Conservation (phyloP, 495 filamentous ascomycete species). For the Acidiella bohemica region DNA sequence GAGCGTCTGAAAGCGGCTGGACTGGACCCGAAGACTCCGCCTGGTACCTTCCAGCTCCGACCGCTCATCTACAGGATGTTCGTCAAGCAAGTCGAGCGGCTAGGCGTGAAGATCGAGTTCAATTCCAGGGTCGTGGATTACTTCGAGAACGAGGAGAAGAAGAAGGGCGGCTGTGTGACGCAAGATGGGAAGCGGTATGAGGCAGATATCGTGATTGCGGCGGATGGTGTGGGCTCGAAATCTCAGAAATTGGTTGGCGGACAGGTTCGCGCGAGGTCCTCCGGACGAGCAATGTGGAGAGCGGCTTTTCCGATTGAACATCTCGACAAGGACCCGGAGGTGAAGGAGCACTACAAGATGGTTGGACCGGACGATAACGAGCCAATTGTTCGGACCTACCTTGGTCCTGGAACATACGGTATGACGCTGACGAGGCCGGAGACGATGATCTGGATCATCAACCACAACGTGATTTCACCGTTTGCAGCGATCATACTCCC, state of each 20-base stretch:
- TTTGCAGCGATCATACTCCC: background rate
- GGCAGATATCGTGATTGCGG: conserved; percentile 45
- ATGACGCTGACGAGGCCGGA: conserved; percentile 37
- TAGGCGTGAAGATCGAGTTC: conserved; percentile 41
- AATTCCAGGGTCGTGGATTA: conserved; percentile 39
- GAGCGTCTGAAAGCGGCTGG: conserved; percentile 14
- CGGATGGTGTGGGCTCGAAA: conserved; percentile 44
- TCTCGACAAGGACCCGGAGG: conserved; percentile 25
- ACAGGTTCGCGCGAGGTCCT: conserved; percentile 35
- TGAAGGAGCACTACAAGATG: conserved; percentile 32
- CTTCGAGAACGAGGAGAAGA: conserved; percentile 32
- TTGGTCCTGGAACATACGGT: conserved; percentile 36
- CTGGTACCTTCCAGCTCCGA: conserved; percentile 32
- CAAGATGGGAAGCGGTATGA: conserved; percentile 37
- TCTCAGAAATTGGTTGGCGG: conserved; percentile 38
- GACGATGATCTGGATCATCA: conserved; percentile 43
- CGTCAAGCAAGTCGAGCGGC: conserved; percentile 35
- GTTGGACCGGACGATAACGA: conserved; percentile 27
- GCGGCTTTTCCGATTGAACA: conserved; percentile 34
- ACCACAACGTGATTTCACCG: conserved; percentile 35
- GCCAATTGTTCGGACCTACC: conserved; percentile 25
- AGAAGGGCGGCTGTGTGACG: conserved; percentile 34
- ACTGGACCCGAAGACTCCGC: conserved; percentile 24
- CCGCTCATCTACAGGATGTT: conserved; percentile 47
- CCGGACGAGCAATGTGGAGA: conserved; percentile 41